Base-by-base conservation (phyloP, 306 rosid genomes). In the Medicago ruthenica region DNA sequence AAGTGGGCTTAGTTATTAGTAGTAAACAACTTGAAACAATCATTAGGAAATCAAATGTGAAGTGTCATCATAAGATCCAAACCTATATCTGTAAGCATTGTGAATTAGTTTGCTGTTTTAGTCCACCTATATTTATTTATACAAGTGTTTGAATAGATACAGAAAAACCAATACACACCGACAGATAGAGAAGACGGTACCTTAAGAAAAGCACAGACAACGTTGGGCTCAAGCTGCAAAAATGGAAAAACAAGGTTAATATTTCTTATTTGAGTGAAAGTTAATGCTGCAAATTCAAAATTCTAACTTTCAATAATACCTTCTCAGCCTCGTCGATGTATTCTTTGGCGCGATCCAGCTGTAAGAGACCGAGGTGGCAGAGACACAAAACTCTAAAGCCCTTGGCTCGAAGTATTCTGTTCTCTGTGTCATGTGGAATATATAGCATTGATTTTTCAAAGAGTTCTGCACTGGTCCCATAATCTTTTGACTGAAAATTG, bases 401-500 rank as follows among this genome's bases (percentile, higher is more conserved):
- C 80, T 95, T 95, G 71, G 92, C 96, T 77, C 98, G 84, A 72
- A 85, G 89, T 78, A 73, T 83, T 83, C 85, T 89, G 77, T 83
- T 88, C 76, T 92, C 97, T 54, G 86, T 79, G 78, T 85, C 93
- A 76, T 87, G 84, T 71, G 96, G 87, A 73, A 95, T 73, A 76
- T 92, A 95, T 64, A 95, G 93, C 97, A 95, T 89, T 76, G 98
- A 86, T 84, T 92, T 95, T 86, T 95, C 98, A 42, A 92, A 95
- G 83, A 92, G 83, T 77, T 92, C 97, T 47, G 93, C 96, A 81
- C 98, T 92, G 59, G 86, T 87, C 79, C 59, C 89, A 63, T 95
- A 95, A 75, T 89, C 96, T 83, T 92, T 95, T 67, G 88, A 80
- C 27, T 88, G 97, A 77, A 95, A 95, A 85, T 81, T 81, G 76